Evolutionary conservation across 352 stramenopile genomes (phyloP).

Genomic region (Phytophthora megakarya): DNA sequence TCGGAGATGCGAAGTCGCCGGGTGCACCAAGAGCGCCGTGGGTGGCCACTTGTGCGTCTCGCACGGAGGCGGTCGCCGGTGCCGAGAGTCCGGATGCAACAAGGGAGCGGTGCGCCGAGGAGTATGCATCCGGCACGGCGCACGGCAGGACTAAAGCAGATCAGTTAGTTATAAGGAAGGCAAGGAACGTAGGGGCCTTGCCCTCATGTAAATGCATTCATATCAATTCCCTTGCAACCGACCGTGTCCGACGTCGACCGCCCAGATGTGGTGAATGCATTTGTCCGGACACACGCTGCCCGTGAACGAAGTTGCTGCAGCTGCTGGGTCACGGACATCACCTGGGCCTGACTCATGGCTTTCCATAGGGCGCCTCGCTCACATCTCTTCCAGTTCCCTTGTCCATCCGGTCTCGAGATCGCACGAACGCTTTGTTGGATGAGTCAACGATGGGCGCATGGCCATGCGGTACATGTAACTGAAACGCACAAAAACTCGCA

Average conservation of each 20-base stretch:
- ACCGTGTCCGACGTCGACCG: neutral
- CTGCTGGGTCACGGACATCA: slow-evolving; percentile 15
- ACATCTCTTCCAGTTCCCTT: slow-evolving; percentile 5
- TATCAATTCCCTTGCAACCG: neutral
- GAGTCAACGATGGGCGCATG: slow-evolving; percentile 21
- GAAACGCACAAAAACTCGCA: slow-evolving; percentile 26
- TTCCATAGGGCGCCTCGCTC: slow-evolving; percentile 15
- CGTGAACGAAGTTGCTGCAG: slow-evolving; percentile 7
- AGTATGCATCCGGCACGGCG: slow-evolving; percentile 74
- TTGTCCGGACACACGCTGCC: slow-evolving; percentile 8
- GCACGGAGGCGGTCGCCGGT: slow-evolving; percentile 66
- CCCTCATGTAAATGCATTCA: slow-evolving; percentile 38
- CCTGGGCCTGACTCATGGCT: slow-evolving; percentile 4
- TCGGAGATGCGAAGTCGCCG: slow-evolving; percentile 51
- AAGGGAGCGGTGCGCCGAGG: slow-evolving; percentile 75
- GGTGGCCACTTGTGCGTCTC: slow-evolving; percentile 66
- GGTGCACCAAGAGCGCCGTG: slow-evolving; percentile 65
- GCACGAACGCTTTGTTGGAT: slow-evolving; percentile 25
- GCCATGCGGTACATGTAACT: slow-evolving; percentile 20
- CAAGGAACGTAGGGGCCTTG: slow-evolving; percentile 16
- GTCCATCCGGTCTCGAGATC: slow-evolving; percentile 14
- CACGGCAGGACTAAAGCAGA: slow-evolving; percentile 32
- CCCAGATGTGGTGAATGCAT: neutral
- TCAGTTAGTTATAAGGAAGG: slow-evolving; percentile 29
- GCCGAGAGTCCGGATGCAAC: slow-evolving; percentile 57